Conservation (phyloP, 2,329 filamentous ascomycete species). For the Xylaria sp. region DNA sequence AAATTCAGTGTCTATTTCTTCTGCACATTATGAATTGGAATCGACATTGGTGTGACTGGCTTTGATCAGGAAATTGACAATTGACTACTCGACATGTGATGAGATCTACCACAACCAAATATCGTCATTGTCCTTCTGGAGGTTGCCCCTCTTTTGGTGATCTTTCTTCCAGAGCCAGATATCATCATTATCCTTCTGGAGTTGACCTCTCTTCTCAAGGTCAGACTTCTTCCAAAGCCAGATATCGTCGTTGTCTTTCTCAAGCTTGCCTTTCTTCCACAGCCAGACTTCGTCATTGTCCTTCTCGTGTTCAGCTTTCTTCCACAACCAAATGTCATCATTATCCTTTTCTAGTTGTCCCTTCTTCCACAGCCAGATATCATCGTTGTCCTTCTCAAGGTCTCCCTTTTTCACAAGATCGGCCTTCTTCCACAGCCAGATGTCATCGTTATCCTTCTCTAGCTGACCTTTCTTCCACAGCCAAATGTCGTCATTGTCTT, state of each 20-base stretch:
- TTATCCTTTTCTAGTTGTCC: constrained; percentile 35
- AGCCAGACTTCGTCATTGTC: constrained; percentile 39
- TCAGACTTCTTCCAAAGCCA: constrained; percentile 41
- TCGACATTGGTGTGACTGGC: not conserved
- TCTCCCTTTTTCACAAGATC: constrained; percentile 14
- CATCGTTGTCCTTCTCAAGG: constrained; percentile 22
- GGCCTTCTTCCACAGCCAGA: constrained; percentile 42
- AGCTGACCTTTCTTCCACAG: constrained; percentile 35
- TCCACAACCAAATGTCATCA: constrained; percentile 40
- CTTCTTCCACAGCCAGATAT: constrained; percentile 36
- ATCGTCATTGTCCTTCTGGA: constrained; percentile 46
- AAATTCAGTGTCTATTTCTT: too few species aligned
- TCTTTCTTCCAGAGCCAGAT: constrained; percentile 45
- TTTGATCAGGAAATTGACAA: not conserved
- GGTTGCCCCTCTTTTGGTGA: constrained; percentile 44
- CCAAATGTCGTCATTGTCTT: constrained; percentile 29
- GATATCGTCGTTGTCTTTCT: constrained; percentile 43
- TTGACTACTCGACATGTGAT: not conserved
- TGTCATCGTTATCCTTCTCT: constrained; percentile 37
- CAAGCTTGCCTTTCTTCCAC: constrained; percentile 46
- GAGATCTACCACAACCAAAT: constrained; percentile 38
- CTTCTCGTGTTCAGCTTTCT: constrained; percentile 35
- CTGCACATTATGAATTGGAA: too few species aligned
- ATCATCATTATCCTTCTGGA: constrained; percentile 38
- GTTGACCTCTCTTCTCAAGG: constrained; percentile 25